A percentile compares a stretch with the other conserved stretches of the same genome.
Conservation (phyloP, 495 filamentous ascomycete species). For the Hamigera avellanea region DNA sequence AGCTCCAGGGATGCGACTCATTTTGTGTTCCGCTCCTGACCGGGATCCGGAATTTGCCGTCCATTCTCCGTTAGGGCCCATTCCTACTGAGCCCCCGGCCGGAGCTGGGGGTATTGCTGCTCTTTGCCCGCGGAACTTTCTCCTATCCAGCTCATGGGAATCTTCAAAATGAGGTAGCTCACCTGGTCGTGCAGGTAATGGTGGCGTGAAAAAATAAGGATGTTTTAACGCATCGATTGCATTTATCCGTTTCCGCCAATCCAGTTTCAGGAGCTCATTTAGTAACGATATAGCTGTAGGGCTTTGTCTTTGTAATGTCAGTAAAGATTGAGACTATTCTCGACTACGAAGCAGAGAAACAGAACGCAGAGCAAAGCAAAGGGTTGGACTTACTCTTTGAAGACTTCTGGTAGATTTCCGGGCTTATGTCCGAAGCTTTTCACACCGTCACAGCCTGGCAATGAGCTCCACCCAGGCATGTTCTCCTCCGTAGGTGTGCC, state of each 20-base stretch:
- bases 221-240: constrained; percentile 91
- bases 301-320: constrained; percentile 24
- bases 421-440: constrained; percentile 49
- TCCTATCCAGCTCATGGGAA: constrained; percentile 88
- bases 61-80: constrained; percentile 55
- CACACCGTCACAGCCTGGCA: constrained; percentile 73
- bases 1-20: constrained; percentile 23
- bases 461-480: constrained; percentile 81
- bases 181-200: constrained; percentile 66
- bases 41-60: constrained; percentile 20
- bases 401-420: constrained; percentile 57
- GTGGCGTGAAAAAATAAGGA: constrained; percentile 72
- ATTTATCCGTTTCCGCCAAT: constrained; percentile 81
- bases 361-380: not conserved
- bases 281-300: constrained; percentile 66
- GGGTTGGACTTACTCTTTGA: constrained; percentile 47
- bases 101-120: constrained; percentile 77
- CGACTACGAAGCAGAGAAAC: not conserved
- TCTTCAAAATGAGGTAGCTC: constrained; percentile 86
- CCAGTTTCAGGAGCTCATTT: constrained; percentile 70
- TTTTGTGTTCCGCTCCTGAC: constrained; percentile 16
- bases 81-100: constrained; percentile 76
- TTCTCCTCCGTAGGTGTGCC: constrained; percentile 81
- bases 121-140: constrained; percentile 73
- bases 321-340: not conserved